A percentile compares a stretch with the other conserved stretches of the same genome.
Conservation (phyloP, 116 monocot species). For the Thalassia testudinum region DNA sequence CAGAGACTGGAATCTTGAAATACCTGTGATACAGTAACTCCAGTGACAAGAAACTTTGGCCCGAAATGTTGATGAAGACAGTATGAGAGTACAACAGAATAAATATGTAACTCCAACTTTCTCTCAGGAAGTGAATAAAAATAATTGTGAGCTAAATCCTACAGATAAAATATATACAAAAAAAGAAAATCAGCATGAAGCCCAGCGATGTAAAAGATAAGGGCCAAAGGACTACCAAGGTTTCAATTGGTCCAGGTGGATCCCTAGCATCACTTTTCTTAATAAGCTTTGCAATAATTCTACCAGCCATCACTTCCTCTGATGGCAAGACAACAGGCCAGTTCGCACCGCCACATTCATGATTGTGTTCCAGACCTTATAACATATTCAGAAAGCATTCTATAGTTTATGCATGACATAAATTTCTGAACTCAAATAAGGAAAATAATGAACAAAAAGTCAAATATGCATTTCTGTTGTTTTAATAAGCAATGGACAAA, state of each 20-base stretch:
- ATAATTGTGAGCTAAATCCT: conserved; percentile 83
- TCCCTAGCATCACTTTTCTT: conserved; percentile 15
- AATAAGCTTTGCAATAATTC: conserved; percentile 35
- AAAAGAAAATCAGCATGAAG: background rate
- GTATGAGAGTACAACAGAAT: conserved; percentile 48
- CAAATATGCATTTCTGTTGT: too few species aligned
- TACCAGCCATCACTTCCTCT: conserved; percentile 71
- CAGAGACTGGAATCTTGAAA: background rate
- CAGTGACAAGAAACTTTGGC: conserved; percentile 20
- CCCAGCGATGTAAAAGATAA: background rate
- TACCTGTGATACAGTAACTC: conserved; percentile 58
- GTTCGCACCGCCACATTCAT: conserved; percentile 87
- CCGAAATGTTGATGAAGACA: conserved; percentile 42
- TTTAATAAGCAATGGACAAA: too few species aligned
- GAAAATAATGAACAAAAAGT: too few species aligned
- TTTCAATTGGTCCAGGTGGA: conserved; percentile 12
- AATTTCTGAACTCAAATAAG: too few species aligned
- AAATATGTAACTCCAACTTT: conserved; percentile 73
- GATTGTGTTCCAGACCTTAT: conserved; percentile 61
- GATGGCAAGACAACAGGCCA: conserved; percentile 83
- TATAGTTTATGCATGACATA: background rate
- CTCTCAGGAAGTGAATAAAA: conserved; percentile 19
- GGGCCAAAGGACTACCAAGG: conserved; percentile 17
- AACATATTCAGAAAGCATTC: conserved; percentile 9
- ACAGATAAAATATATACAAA: background rate